A percentile compares a stretch with the other conserved stretches of the same genome.
phyloP scores from a whole-genome alignment of 257 asterid species.

The Plectranthus barbatus region DNA sequence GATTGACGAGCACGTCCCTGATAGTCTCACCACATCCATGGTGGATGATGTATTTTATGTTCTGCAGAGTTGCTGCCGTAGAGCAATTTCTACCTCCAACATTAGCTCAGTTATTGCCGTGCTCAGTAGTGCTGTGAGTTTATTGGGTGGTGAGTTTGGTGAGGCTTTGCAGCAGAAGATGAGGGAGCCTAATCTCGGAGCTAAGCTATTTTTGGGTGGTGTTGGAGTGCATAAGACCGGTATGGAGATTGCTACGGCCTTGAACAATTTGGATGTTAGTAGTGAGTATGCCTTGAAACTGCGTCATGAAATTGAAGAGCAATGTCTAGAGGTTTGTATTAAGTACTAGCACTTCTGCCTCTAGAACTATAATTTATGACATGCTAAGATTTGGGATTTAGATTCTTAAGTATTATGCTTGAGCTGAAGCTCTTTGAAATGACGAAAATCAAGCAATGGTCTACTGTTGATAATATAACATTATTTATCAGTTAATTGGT shows the following conservation, averaged over 20 bases:
- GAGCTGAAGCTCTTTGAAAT: neutral
- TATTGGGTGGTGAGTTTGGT: conserved; percentile 72
- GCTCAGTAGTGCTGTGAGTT: conserved; percentile 76
- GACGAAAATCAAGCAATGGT: neutral
- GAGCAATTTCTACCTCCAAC: conserved; percentile 83
- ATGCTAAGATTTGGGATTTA: neutral
- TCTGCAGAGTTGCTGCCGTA: conserved; percentile 89
- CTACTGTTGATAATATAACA: neutral
- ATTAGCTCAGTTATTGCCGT: conserved; percentile 82
- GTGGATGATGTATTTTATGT: conserved; percentile 96
- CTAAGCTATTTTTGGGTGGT: conserved; percentile 82
- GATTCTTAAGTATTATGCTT: neutral
- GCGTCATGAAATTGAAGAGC: conserved; percentile 90
- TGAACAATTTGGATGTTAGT: conserved; percentile 91
- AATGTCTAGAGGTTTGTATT: conserved; percentile 60
- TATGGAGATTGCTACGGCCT: conserved; percentile 75
- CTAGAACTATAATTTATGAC: neutral
- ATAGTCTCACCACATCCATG: conserved; percentile 93
- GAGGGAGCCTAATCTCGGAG: conserved; percentile 86
- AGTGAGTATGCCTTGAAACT: conserved; percentile 84
- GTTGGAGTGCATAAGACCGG: conserved; percentile 88
- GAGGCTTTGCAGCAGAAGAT: conserved; percentile 91
- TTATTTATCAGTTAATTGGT: neutral
- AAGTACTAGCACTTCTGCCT: neutral
- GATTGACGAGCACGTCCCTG: conserved; percentile 82